Conservation (phyloP, 2,329 filamentous ascomycete species). For the Pyricularia sp. region DNA sequence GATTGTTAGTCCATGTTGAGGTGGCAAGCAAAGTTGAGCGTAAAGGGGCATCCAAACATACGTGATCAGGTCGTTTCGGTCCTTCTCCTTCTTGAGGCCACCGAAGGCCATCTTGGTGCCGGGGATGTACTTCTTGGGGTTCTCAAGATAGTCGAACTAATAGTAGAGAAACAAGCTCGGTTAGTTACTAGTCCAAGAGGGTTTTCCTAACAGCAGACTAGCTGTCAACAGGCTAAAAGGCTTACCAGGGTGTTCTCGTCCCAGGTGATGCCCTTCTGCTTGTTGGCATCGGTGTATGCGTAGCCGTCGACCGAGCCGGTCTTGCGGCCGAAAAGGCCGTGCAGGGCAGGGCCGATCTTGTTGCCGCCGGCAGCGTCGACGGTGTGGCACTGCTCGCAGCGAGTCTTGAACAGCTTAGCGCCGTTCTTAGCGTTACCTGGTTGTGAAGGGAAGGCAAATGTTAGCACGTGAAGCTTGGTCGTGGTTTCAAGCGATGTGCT, state of each 20-base stretch:
- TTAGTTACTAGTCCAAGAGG: background rate
- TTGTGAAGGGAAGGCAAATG: background rate
- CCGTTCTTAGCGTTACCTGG: slow-evolving; percentile 91
- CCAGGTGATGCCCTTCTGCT: slow-evolving; percentile 90
- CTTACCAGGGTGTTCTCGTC: slow-evolving; percentile 73
- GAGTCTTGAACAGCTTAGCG: slow-evolving; percentile 98
- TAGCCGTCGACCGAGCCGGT: slow-evolving; percentile 85
- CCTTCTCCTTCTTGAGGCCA: slow-evolving; percentile 99
- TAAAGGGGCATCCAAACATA: slow-evolving; percentile 40
- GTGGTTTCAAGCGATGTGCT: background rate
- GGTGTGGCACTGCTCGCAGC: slow-evolving; percentile 98
- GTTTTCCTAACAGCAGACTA: background rate
- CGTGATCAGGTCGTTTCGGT: slow-evolving; percentile 98
- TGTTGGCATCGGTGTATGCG: slow-evolving; percentile 99
- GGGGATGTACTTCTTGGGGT: slow-evolving; percentile 99
- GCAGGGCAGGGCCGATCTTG: slow-evolving; percentile 96
- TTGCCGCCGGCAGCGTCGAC: slow-evolving; percentile 82
- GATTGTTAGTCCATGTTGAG: slow-evolving; percentile 11
- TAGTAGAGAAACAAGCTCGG: background rate
- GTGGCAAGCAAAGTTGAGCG: background rate
- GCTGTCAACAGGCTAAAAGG: slow-evolving; percentile 8
- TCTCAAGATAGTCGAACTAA: slow-evolving; percentile 96
- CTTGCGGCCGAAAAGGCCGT: slow-evolving; percentile 97
- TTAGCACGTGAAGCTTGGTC: background rate
- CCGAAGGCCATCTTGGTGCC: slow-evolving; percentile 99